Percentiles rank a stretch among this genome's conserved stretches.
Conservation (phyloP, 306 rosid species). For the Corylus heterophylla region DNA sequence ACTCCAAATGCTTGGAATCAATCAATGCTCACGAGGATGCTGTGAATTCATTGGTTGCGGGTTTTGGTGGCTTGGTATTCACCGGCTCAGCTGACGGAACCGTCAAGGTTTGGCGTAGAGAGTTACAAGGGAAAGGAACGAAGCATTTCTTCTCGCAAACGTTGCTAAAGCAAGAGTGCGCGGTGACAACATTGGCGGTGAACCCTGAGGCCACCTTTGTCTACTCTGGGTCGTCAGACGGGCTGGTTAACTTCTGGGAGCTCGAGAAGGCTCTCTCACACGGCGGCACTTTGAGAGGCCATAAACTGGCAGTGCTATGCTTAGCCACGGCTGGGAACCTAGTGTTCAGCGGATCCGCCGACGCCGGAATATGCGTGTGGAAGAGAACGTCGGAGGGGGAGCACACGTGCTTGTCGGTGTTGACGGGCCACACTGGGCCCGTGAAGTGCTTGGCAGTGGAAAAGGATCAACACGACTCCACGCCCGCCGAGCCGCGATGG, state of each 20-base stretch:
- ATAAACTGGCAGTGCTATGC: conserved; percentile 77
- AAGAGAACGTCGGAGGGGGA: conserved; percentile 38
- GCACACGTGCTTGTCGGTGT: conserved; percentile 43
- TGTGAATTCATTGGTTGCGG: conserved; percentile 62
- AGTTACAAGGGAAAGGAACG: conserved; percentile 76
- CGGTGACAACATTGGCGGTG: conserved; percentile 64
- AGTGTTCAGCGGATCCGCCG: conserved; percentile 83
- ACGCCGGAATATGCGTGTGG: conserved; percentile 86
- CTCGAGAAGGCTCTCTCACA: conserved; percentile 42
- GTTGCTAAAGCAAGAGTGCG: conserved; percentile 72
- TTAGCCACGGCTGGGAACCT: conserved; percentile 57
- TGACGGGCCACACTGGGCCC: conserved; percentile 79
- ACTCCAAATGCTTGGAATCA: conserved; percentile 80
- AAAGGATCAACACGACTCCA: conserved; percentile 38
- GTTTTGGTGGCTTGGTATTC: conserved; percentile 59
- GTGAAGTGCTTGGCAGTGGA: conserved; percentile 84
- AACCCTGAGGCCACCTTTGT: conserved; percentile 38
- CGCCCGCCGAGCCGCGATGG: conserved; percentile 44
- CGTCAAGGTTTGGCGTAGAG: conserved; percentile 79
- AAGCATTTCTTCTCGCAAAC: conserved; percentile 81
- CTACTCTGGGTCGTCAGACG: conserved; percentile 79
- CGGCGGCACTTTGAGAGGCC: conserved; percentile 60
- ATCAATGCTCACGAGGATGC: conserved; percentile 85
- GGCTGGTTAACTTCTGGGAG: conserved; percentile 72
- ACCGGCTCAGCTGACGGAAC: conserved; percentile 91